These are phyloP conservation scores for Osmanthus fragrans DNA, from an alignment of 257 asterid species.

Conservation along the genomic window DNA sequence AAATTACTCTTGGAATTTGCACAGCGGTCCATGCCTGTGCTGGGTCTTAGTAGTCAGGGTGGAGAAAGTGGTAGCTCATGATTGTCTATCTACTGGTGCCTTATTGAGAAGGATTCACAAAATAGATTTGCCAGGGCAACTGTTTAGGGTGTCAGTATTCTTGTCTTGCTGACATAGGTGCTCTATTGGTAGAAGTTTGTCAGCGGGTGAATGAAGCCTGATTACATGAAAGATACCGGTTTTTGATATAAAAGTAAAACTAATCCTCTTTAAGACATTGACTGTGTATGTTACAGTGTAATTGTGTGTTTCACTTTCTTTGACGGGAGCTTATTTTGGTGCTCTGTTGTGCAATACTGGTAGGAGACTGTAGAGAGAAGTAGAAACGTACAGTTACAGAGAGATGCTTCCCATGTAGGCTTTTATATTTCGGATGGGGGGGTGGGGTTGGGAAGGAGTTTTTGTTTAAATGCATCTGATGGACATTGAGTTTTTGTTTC, in stretches of 20 bases:
- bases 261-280: not conserved
- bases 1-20: conserved; percentile 62
- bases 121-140: not conserved
- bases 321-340: not conserved
- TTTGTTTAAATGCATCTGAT: conserved; percentile 12
- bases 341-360: conserved; percentile 40
- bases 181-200: not conserved
- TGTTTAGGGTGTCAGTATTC: conserved; percentile 7
- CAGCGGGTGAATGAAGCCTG: conserved; percentile 4
- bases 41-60: conserved; percentile 33
- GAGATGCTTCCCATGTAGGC: conserved; percentile 12
- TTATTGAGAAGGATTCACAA: not conserved
- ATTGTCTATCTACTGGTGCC: not conserved
- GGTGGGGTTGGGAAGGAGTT: conserved; percentile 26
- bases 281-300: not conserved
- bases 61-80: conserved; percentile 45
- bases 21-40: conserved; percentile 61
- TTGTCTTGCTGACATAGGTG: conserved; percentile 16
- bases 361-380: conserved; percentile 19
- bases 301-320: conserved; percentile 1
- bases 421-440: conserved; percentile 20
- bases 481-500: not conserved
- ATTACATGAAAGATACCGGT: conserved; percentile 17
- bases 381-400: conserved; percentile 32
- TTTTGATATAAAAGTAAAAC: conserved; percentile 1